Evolutionary conservation across 257 asterid species (phyloP), one percentile per base, ranked within the genome.

Genomic region (Cruciata laevipes): DNA sequence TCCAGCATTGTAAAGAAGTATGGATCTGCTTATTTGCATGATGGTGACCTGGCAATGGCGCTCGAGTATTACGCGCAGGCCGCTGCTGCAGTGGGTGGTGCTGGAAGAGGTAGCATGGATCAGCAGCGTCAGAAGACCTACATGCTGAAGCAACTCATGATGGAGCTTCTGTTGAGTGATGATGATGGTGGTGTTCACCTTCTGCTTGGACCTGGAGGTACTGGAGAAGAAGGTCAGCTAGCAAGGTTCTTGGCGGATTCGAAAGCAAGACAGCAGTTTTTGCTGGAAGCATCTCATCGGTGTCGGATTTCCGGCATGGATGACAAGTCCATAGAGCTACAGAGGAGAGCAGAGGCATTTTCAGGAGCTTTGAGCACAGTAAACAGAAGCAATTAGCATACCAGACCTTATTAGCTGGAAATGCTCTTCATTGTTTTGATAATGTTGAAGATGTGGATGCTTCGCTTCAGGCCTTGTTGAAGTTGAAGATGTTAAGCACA

Each of bases 61-160:
- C 77, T 93, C 61, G 99, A 93, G 72, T 93, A 93, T 79, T 93
- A 88, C 80, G 96, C 79, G 38, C 95, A 93, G n/a, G n/a, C n/a
- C n/a, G n/a, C n/a, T n/a, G n/a, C n/a, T n/a, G n/a, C n/a, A n/a
- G n/a, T n/a, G n/a, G n/a, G n/a, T n/a, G n/a, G n/a, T n/a, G n/a
- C n/a, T n/a, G n/a, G n/a, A n/a, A n/a, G n/a, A n/a, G n/a, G n/a
- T n/a, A n/a, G n/a, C n/a, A n/a, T n/a, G n/a, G n/a, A n/a, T n/a
- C n/a, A n/a, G n/a, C n/a, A n/a, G n/a, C n/a, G n/a, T n/a, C n/a
- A n/a, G n/a, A n/a, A n/a, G n/a, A n/a, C n/a, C n/a, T n/a, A n/a
- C n/a, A n/a, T n/a, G 80, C 49, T 93, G 74, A 90, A 85, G 79
- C 95, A 90, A 76, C 96, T 93, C 67, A 86, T 93, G 10, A 84